Evolutionary conservation across 2,329 filamentous ascomycete genomes (phyloP), one percentile per base, ranked within the genome.

Genomic region (Madurella mycetomatis): DNA sequence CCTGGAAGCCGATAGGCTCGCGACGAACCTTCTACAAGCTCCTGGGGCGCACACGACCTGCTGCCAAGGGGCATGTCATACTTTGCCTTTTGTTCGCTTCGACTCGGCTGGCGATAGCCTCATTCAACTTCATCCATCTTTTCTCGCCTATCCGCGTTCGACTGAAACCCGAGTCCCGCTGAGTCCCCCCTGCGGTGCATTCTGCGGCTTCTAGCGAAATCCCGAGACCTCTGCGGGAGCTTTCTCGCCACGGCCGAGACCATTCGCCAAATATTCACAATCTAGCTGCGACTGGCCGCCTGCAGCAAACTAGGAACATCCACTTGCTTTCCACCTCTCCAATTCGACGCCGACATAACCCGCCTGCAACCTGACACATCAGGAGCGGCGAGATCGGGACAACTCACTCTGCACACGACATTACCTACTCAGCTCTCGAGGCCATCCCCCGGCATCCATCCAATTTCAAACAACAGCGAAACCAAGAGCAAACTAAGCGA

Each of bases 21-120:
- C 58, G 54, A 43, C 62, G 62, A 64, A 64, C 45, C 50, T 64
- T 64, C 62, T 63, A 63, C 58, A 60, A 58, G 45, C 60, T 54
- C 43, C 48, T 30, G 30, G 37, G 37, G 43, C 19, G 41, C 54
- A 55, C 53, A 54, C 55, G 50, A 51, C 57, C 18, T 49, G 37
- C 50, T 37, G 53, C 53, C 47, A 58, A 59, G 58, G n/a, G n/a
- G 55, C 49, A 53, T 37, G 46, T 47, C 49, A 49, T 37, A 15
- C 34, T 15, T 37, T 37, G 34, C 34, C 43, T 31, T 53, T 47
- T 32, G 37, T 49, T 47, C 47, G 51, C 19, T 49, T 53, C 19
- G n/a, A 18, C 49, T 40, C 34, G 16, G 17, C 31, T 40, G 42
- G 53, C 51, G 48, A 53, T 49, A 56, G 41, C 50, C 53, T 58